phyloP scores from a whole-genome alignment of 2,329 filamentous ascomycete genomes.

The Alternaria rosae region DNA sequence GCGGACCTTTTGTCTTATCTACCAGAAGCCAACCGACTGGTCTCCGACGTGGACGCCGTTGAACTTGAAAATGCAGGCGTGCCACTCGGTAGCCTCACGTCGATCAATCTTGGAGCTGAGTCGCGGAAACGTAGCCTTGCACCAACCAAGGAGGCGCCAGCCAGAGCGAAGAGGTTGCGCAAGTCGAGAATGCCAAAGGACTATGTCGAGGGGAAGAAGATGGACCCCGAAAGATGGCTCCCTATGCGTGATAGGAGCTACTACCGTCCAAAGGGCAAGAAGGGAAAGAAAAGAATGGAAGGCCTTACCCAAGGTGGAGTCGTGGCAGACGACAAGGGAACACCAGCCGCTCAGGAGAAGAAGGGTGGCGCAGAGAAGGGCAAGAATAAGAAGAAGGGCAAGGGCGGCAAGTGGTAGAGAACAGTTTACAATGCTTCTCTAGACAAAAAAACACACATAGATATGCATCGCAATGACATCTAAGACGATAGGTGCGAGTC shows the following conservation, averaged over 20 bases:
- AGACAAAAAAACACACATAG: background rate
- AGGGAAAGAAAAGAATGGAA: constrained; percentile 78
- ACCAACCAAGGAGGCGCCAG: constrained; percentile 51
- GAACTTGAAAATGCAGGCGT: constrained; percentile 73
- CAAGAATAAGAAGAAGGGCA: constrained; percentile 48
- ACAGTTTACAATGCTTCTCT: background rate
- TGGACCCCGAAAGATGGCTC: constrained; percentile 92
- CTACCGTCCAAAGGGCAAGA: constrained; percentile 90
- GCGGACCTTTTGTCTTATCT: constrained; percentile 63
- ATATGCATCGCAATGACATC: background rate
- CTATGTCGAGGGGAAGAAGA: constrained; percentile 77
- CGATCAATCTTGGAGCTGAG: constrained; percentile 46
- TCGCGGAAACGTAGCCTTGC: constrained; percentile 47
- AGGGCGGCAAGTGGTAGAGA: constrained; percentile 42
- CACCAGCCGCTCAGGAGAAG: constrained; percentile 41
- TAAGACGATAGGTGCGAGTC: constrained; percentile 2
- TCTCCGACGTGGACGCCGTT: constrained; percentile 66
- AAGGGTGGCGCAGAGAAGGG: constrained; percentile 43
- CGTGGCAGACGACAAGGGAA: constrained; percentile 70
- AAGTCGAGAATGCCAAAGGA: constrained; percentile 73
- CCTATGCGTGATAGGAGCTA: constrained; percentile 87
- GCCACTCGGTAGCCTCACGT: constrained; percentile 51
- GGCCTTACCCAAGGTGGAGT: constrained; percentile 84
- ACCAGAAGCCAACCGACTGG: constrained; percentile 68
- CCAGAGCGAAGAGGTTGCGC: constrained; percentile 65